Evolutionary conservation across 106 monocot genomes (phyloP).

Genomic region (Acanthochlamys bracteata): DNA sequence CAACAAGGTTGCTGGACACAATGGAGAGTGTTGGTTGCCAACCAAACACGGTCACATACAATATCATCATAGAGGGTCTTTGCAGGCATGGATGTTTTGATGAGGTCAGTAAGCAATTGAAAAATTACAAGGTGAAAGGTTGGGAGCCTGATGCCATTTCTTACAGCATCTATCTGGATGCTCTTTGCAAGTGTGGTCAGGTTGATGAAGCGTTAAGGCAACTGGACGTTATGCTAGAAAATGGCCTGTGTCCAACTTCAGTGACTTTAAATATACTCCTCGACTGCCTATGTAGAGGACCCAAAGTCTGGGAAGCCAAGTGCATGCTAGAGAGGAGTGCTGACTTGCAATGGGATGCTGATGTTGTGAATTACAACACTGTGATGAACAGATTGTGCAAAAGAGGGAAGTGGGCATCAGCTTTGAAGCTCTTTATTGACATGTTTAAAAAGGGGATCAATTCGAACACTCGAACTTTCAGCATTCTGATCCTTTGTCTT

Average conservation of each 20-base stretch:
- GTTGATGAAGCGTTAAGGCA: slow-evolving; percentile 27
- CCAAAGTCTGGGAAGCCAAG: slow-evolving; percentile 24
- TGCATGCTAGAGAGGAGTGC: slow-evolving; percentile 24
- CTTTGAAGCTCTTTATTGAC: slow-evolving; percentile 35
- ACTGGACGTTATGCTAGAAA: slow-evolving; percentile 31
- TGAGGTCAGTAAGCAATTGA: slow-evolving; percentile 28
- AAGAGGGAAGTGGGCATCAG: slow-evolving; percentile 16
- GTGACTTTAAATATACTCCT: slow-evolving; percentile 50
- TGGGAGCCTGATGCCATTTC: slow-evolving; percentile 44
- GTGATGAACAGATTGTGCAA: slow-evolving; percentile 39
- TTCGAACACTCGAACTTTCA: slow-evolving; percentile 26
- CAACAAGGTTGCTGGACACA: slow-evolving; percentile 17
- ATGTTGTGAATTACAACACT: slow-evolving; percentile 40
- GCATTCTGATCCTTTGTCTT: slow-evolving; percentile 46
- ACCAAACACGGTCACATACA: slow-evolving; percentile 32
- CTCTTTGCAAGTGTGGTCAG: slow-evolving; percentile 34
- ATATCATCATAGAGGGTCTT: slow-evolving; percentile 35
- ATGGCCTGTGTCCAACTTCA: slow-evolving; percentile 30
- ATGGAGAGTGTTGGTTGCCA: slow-evolving; percentile 37
- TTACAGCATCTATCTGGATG: slow-evolving; percentile 49
- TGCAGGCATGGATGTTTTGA: slow-evolving; percentile 33
- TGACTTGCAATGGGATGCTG: slow-evolving; percentile 32
- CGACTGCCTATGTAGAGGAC: slow-evolving; percentile 25
- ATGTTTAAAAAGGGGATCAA: slow-evolving; percentile 48
- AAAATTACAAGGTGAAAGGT: slow-evolving; percentile 22